These are phyloP conservation scores for Aquilaria agallochum DNA, from an alignment of 441 rosid species.

Conservation along the genomic window DNA sequence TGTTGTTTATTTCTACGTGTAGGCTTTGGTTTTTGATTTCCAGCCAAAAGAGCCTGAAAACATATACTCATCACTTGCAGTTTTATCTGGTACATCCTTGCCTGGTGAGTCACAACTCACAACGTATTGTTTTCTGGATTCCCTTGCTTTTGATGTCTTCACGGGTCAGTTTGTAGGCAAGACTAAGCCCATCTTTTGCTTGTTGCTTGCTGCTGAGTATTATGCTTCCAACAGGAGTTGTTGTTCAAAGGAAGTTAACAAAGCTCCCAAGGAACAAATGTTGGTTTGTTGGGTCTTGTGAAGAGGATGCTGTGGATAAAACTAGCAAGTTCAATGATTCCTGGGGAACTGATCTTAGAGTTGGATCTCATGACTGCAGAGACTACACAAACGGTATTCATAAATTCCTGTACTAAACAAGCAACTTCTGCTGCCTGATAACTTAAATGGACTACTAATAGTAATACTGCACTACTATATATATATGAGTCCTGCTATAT, in stretches of 20 bases:
- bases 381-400: slow-evolving; percentile 48
- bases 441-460: too few species aligned
- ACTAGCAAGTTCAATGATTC: slow-evolving; percentile 33
- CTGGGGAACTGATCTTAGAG: slow-evolving; percentile 47
- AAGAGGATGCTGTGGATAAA: slow-evolving; percentile 27
- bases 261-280: slow-evolving; percentile 49
- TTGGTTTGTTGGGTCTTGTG: slow-evolving; percentile 56
- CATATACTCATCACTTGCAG: slow-evolving; percentile 50
- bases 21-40: slow-evolving; percentile 65
- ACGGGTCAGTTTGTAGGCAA: background rate
- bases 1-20: background rate
- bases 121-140: background rate
- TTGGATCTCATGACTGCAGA: slow-evolving; percentile 59
- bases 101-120: slow-evolving; percentile 42
- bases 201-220: background rate
- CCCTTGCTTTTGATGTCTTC: background rate
- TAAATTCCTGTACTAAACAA: background rate
- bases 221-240: slow-evolving; percentile 30
- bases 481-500: background rate
- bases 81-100: slow-evolving; percentile 46
- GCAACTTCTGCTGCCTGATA: background rate
- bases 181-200: background rate
- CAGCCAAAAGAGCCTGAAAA: slow-evolving; percentile 78
- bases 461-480: too few species aligned
- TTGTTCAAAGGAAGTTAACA: slow-evolving; percentile 34